Evolutionary conservation across 1,139 yeast species (phyloP), one percentile per base, ranked within the genome.

Genomic region (Sugiyamaella grinbergsii): DNA sequence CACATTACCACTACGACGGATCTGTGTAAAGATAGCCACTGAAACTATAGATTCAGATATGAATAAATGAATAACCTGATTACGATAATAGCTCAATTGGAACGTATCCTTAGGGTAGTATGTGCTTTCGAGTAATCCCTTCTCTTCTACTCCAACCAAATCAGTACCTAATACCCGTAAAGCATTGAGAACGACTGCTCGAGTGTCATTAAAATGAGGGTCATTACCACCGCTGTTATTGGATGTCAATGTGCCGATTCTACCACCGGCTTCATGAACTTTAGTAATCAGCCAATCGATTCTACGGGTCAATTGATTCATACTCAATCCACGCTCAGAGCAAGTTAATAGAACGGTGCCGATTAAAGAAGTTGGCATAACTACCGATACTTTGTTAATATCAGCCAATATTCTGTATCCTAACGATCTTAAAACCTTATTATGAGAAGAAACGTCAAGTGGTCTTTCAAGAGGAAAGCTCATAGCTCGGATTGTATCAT

Each of bases 351-450:
- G 60, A 24, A 71, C 71, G 0, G 76, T 66, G 18, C 76, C 77
- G 10, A 73, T 67, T 28, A 73, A 62, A 2, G 75, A 71, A 2
- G 76, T 71, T 4, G 77, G 77, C 76, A 73, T 73, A 34, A 73
- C 69, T 11, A 72, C 73, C 1, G 76, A 71, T 1, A 68, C 71
- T 16, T 57, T 56, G 59, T 73, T 73, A 56, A 73, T 72, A 47
- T 73, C 76, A 22, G 66, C 63, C 23, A 73, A 62, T 20, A 72
- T 69, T 24, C 68, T 61, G 59, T 73, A 73, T 4, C 76, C 77
- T 10, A 73, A 57, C 0, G 74, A 58, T 18, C 75, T 62, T 41
- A 73, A 57, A 5, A 73, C 52, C 26, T 63, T 59, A 6, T 58
- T 60, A 15, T 61, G 60, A 16, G 24, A 24, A 16, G 36, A 29